These are phyloP conservation scores for Phoma sp. DNA, from an alignment of 2,329 filamentous ascomycete species.

Conservation along the genomic window DNA sequence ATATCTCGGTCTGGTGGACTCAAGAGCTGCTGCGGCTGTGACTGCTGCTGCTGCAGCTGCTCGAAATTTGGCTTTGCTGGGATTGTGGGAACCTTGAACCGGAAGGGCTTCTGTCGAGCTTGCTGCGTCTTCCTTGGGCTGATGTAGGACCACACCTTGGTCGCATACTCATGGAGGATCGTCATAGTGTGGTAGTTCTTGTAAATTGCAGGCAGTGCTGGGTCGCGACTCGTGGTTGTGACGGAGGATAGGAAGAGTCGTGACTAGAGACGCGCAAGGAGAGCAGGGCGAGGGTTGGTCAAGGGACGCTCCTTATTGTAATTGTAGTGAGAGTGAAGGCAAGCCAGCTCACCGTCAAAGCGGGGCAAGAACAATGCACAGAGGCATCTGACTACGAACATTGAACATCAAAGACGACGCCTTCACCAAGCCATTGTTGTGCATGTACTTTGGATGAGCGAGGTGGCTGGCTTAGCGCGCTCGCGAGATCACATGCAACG, in stretches of 20 bases:
- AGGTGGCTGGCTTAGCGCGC: constrained; percentile 23
- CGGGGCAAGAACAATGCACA: constrained; percentile 5
- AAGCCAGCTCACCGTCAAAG: constrained; percentile 12
- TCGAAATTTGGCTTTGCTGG: constrained; percentile 19
- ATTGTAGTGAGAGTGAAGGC: constrained; percentile 26
- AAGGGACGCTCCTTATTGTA: background rate
- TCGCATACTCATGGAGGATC: constrained; percentile 42
- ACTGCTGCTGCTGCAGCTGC: constrained; percentile 1
- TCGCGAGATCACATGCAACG: constrained; percentile 17
- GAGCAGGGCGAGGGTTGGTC: background rate
- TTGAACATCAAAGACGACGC: constrained; percentile 21
- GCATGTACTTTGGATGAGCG: constrained; percentile 1
- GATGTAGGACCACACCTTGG: constrained; percentile 51
- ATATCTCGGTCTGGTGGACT: constrained; percentile 31
- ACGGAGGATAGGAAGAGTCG: background rate
- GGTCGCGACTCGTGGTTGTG: background rate
- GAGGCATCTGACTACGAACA: constrained; percentile 15
- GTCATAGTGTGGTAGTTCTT: constrained; percentile 30
- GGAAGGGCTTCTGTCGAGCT: constrained; percentile 44
- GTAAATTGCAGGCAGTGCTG: background rate
- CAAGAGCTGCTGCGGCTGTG: constrained; percentile 1
- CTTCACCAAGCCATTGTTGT: constrained; percentile 29
- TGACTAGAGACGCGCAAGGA: background rate
- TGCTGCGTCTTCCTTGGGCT: constrained; percentile 51
- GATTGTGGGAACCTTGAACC: constrained; percentile 45